phyloP scores from a whole-genome alignment of 1,284 basidiomycete species.

The Abortiporus biennis region DNA sequence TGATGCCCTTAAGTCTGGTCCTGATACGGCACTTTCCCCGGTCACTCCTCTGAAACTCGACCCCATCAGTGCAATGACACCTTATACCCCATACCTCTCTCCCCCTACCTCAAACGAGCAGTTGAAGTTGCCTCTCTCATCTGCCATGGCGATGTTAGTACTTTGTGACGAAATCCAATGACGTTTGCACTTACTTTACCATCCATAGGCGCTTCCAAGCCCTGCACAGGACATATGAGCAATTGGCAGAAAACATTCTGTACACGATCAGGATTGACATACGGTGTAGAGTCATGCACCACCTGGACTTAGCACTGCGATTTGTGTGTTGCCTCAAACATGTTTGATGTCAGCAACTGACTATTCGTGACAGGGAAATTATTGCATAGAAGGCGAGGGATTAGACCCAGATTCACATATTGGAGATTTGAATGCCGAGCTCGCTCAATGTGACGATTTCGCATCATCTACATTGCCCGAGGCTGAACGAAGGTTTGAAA shows the following conservation, averaged over 20 bases:
- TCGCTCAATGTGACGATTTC: constrained; percentile 75
- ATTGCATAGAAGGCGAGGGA: constrained; percentile 75
- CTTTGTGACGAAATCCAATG: constrained; percentile 1
- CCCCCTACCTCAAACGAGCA: constrained; percentile 35
- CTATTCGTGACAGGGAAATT: constrained; percentile 60
- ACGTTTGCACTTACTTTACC: constrained; percentile 8
- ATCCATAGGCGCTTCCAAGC: constrained; percentile 78
- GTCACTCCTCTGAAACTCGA: constrained; percentile 43
- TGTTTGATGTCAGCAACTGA: constrained; percentile 3
- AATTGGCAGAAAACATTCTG: constrained; percentile 82
- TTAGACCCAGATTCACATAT: constrained; percentile 90
- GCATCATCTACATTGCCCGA: constrained; percentile 56
- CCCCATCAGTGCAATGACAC: constrained; percentile 40
- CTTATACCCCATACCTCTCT: constrained; percentile 40
- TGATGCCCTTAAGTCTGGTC: constrained; percentile 53
- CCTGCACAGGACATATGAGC: constrained; percentile 83
- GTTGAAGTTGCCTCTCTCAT: constrained; percentile 72
- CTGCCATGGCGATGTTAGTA: constrained; percentile 82
- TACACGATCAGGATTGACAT: constrained; percentile 89
- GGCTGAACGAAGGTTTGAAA: constrained; percentile 61
- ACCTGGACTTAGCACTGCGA: constrained; percentile 74
- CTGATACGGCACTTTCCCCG: constrained; percentile 52
- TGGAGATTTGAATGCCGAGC: constrained; percentile 80
- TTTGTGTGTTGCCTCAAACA: constrained; percentile 39
- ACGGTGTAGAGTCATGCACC: constrained; percentile 80